phyloP scores from a whole-genome alignment of 192 early-diverging fungal genomes.

The Coemansia sp. region DNA sequence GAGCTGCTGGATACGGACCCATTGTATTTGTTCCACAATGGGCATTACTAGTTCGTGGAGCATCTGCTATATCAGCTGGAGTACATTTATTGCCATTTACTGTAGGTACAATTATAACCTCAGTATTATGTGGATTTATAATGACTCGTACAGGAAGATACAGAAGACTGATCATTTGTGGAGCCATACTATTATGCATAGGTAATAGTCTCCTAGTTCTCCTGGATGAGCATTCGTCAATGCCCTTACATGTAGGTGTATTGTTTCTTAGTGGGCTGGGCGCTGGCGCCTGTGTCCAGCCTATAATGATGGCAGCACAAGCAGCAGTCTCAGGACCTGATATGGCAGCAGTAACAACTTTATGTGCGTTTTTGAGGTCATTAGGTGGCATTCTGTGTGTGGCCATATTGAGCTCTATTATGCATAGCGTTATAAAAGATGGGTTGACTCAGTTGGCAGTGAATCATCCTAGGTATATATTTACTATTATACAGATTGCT shows the following conservation, averaged over 20 bases:
- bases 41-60: slow-evolving; percentile 81
- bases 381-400: slow-evolving; percentile 51
- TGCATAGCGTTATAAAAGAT: slow-evolving; percentile 37
- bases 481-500: slow-evolving; percentile 41
- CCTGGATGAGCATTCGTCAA: slow-evolving; percentile 57
- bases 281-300: slow-evolving; percentile 75
- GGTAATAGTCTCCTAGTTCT: slow-evolving; percentile 69
- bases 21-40: slow-evolving; percentile 82
- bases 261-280: slow-evolving; percentile 76
- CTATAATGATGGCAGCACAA: slow-evolving; percentile 74
- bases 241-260: slow-evolving; percentile 60
- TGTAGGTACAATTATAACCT: slow-evolving; percentile 69
- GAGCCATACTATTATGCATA: slow-evolving; percentile 62
- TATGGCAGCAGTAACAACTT: slow-evolving; percentile 75
- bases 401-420: slow-evolving; percentile 50
- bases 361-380: slow-evolving; percentile 64
- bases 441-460: slow-evolving; percentile 53
- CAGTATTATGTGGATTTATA: slow-evolving; percentile 66
- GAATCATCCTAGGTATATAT: slow-evolving; percentile 28
- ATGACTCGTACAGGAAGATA: slow-evolving; percentile 64
- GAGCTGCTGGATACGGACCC: slow-evolving; percentile 63
- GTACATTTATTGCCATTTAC: slow-evolving; percentile 75
- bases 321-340: slow-evolving; percentile 63
- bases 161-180: slow-evolving; percentile 65
- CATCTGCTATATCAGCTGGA: slow-evolving; percentile 74